Conservation (phyloP, 805 yeast genomes). For the Candida suzukii region DNA sequence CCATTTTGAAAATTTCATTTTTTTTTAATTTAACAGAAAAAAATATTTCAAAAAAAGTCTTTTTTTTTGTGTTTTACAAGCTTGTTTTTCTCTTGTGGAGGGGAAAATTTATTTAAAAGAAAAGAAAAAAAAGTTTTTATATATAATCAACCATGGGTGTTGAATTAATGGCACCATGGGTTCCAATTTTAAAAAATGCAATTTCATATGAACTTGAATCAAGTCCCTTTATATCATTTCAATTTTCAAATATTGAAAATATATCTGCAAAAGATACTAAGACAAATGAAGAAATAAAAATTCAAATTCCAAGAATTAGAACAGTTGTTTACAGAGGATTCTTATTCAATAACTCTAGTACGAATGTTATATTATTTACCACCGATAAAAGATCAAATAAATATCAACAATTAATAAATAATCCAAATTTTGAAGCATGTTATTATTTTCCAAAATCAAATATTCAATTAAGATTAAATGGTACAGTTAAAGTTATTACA, state of each 20-base stretch:
- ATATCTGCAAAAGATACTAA: slow-evolving; percentile 31
- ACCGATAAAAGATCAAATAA: slow-evolving; percentile 70
- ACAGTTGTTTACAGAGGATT: slow-evolving; percentile 72
- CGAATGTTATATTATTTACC: slow-evolving; percentile 60
- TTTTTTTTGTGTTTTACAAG: too few species aligned
- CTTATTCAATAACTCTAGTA: slow-evolving; percentile 59
- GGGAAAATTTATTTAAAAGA: neutral
- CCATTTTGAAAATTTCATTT: too few species aligned
- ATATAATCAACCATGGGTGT: too few species aligned
- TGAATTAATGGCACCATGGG: slow-evolving; percentile 63
- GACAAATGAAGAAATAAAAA: slow-evolving; percentile 11
- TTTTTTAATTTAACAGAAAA: too few species aligned
- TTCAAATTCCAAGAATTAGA: slow-evolving; percentile 52
- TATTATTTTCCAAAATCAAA: slow-evolving; percentile 57
- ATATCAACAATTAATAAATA: slow-evolving; percentile 39
- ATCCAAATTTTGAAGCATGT: slow-evolving; percentile 66
- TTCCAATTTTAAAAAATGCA: slow-evolving; percentile 54
- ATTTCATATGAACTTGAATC: slow-evolving; percentile 37
- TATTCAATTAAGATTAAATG: slow-evolving; percentile 70
- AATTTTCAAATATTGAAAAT: slow-evolving; percentile 45
- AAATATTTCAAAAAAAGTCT: too few species aligned
- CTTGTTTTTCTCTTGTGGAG: neutral
- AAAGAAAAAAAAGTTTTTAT: too few species aligned
- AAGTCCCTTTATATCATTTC: slow-evolving; percentile 51
- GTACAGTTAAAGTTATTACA: slow-evolving; percentile 45